Conservation (phyloP, 2,329 filamentous ascomycete genomes). For the Diaporthe australafricana region DNA sequence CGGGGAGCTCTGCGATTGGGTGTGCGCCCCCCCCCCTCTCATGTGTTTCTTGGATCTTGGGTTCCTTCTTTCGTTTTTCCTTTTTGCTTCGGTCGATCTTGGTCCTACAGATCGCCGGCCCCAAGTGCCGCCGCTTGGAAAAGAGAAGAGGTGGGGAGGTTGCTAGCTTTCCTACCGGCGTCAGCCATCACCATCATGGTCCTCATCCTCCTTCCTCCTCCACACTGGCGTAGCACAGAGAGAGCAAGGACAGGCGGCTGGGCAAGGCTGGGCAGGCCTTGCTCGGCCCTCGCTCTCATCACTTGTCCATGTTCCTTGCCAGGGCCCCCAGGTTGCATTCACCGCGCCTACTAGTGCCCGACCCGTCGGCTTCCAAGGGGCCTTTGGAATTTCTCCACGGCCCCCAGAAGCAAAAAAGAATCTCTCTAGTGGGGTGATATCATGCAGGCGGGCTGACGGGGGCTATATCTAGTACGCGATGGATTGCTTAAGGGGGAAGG, state of each 20-base stretch:
- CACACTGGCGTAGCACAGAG: neutral
- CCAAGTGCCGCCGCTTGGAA: constrained; percentile 14
- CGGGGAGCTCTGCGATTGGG: constrained; percentile 32
- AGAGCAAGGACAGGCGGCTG: too few relatives aligned
- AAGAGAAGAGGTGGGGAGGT: neutral
- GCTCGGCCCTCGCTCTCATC: constrained; percentile 2
- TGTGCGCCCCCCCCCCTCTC: constrained; percentile 4
- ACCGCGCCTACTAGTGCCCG: neutral
- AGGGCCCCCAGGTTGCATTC: neutral
- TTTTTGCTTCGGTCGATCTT: constrained; percentile 15
- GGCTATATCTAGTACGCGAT: constrained; percentile 18
- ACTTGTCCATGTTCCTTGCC: neutral
- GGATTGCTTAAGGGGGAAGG: neutral
- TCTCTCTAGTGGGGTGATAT: constrained; percentile 16
- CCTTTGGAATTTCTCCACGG: neutral
- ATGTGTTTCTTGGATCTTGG: neutral
- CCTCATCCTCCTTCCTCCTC: neutral
- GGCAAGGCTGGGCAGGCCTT: neutral
- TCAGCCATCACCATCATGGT: neutral
- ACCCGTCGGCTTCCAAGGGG: neutral
- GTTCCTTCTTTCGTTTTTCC: neutral
- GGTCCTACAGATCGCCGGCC: constrained; percentile 12
- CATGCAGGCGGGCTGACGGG: constrained; percentile 24
- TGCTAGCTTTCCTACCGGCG: neutral
- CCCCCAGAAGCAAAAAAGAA: constrained; percentile 18